Conservation (phyloP, 169 alveolate species). For the Pseudocohnilembus persalinus region DNA sequence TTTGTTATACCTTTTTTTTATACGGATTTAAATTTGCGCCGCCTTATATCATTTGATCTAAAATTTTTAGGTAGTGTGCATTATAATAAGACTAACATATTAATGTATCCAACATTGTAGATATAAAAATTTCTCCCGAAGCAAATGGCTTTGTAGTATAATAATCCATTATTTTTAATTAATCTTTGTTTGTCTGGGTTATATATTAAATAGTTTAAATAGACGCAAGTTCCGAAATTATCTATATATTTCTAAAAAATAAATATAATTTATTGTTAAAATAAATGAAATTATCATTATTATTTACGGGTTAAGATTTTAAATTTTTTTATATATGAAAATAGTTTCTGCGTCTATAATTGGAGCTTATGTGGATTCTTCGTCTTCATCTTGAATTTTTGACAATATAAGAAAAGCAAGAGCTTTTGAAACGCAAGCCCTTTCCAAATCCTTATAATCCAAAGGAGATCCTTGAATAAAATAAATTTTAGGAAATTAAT, state of each 20-base stretch:
- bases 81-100: constrained; percentile 80
- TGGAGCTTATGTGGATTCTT: constrained; percentile 40
- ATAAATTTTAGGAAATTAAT: constrained; percentile 77
- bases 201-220: constrained; percentile 71
- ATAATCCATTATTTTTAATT: constrained; percentile 62
- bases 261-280: background rate
- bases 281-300: too few species aligned
- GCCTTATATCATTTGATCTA: constrained; percentile 81
- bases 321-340: constrained; percentile 74
- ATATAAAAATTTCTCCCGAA: constrained; percentile 79
- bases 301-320: constrained; percentile 42
- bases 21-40: constrained; percentile 40
- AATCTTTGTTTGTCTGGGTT: constrained; percentile 53
- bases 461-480: constrained; percentile 76
- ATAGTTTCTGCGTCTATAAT: constrained; percentile 85
- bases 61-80: constrained; percentile 71
- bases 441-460: constrained; percentile 67
- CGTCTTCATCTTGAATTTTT: background rate
- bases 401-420: constrained; percentile 7
- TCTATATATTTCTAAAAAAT: constrained; percentile 40
- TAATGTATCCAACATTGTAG: constrained; percentile 78
- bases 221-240: constrained; percentile 77
- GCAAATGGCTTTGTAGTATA: constrained; percentile 81
- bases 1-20: background rate
- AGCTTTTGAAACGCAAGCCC: constrained; percentile 77